Conservation (phyloP, 805 yeast species). For the Cyberlindnera mycetangii region DNA sequence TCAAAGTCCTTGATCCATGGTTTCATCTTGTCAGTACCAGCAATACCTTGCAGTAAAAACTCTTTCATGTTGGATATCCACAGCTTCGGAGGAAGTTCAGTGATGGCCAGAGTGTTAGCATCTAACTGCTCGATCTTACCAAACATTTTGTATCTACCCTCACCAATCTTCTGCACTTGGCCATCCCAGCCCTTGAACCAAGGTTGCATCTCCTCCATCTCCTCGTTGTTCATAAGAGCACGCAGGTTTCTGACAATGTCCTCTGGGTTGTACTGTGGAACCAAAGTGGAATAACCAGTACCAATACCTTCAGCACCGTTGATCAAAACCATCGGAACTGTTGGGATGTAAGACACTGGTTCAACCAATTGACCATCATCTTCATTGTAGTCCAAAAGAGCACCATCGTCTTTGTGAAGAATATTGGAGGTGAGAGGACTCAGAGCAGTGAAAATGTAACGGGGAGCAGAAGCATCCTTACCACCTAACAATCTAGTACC, state of each 20-base stretch:
- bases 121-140: constrained; percentile 84
- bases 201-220: constrained; percentile 71
- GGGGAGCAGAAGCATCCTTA: constrained; percentile 96
- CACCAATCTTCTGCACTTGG: constrained; percentile 55
- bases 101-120: constrained; percentile 76
- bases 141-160: constrained; percentile 69
- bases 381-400: constrained; percentile 72
- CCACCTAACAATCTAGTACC: constrained; percentile 98
- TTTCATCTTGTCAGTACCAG: constrained; percentile 68
- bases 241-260: constrained; percentile 78
- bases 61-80: constrained; percentile 95
- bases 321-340: constrained; percentile 91
- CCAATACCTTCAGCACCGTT: constrained; percentile 99
- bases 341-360: constrained; percentile 93
- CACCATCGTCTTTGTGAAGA: constrained; percentile 77
- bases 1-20: constrained; percentile 94
- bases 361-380: constrained; percentile 94
- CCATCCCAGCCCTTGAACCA: constrained; percentile 99
- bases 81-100: constrained; percentile 87
- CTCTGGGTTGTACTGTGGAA: constrained; percentile 85
- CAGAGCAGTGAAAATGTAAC: constrained; percentile 90
- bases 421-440: constrained; percentile 70
- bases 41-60: constrained; percentile 66
- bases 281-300: constrained; percentile 95
- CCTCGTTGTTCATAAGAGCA: constrained; percentile 70